Evolutionary conservation across 106 monocot species (phyloP), one percentile per base, ranked within the genome.

Genomic region (Dioscorea dumetorum): DNA sequence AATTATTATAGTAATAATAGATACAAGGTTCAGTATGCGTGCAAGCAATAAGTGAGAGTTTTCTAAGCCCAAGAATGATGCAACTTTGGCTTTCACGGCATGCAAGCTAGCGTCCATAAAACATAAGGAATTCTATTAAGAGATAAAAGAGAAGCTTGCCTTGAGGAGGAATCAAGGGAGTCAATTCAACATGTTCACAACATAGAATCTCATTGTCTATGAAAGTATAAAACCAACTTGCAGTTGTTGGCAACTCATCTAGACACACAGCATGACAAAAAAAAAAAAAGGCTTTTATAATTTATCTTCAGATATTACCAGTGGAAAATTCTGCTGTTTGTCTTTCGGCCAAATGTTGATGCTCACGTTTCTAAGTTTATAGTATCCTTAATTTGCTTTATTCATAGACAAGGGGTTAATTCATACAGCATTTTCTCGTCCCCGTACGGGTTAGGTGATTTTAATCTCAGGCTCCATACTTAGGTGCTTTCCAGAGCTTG

Each of bases 401-500:
- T 54, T 18, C 54, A 18, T 19, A 54, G 18, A 19, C 54, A 54
- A 54, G 54, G 18, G 28, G 28, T 28, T 1, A 28, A 0, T 41
- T 10, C 41, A 41, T 41, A 54, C 54, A 2, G 19, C 15, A 54
- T 12, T 54, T 54, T 54, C 2, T 5, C 0, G 22, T 23, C n/a
- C 28, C 3, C 28, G 2, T 28, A 1, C 1, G 28, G 1, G 19
- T 23, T 22, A 59, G 22, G 59, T 22, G 22, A 20, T 50, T 31
- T 35, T 48, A 2, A 5, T 33, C 21, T 90, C 72, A 95, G 48
- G 94, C 91, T 76, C 94, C 91, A 79, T 91, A 95, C 68, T 95
- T 95, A 3, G 94, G 94, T 51, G 91, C 87, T 79, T 88, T 95
- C 94, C 94, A 95, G 33, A 91, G 85, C 71, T 88, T 95, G 68